phyloP scores from a whole-genome alignment of 345 rosid species.

The Hypericum perforatum region DNA sequence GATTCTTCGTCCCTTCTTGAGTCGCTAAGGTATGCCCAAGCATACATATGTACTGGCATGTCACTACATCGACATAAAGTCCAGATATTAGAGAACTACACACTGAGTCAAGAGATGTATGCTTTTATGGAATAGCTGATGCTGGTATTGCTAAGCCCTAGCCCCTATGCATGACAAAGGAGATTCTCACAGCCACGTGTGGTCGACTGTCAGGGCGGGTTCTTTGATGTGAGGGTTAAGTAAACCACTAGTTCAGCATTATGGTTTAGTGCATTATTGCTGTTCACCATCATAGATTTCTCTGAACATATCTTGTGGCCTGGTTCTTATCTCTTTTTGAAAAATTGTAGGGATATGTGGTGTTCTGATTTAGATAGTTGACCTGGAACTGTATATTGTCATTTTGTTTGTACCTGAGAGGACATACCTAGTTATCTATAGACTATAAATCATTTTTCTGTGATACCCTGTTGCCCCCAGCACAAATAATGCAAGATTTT shows the following conservation, averaged over 20 bases:
- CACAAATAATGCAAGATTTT: too few relatives aligned
- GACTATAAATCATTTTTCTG: too few relatives aligned
- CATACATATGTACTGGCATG: too few relatives aligned
- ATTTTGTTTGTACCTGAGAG: too few relatives aligned
- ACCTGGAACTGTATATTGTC: too few relatives aligned
- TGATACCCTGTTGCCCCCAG: too few relatives aligned
- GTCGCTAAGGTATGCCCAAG: too few relatives aligned
- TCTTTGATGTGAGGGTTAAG: slow-evolving; percentile 16
- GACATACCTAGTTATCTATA: too few relatives aligned
- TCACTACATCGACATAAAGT: background rate
- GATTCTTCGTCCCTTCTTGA: too few relatives aligned
- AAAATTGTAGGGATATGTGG: background rate
- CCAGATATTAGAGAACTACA: slow-evolving; percentile 4
- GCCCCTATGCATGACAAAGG: slow-evolving; percentile 12
- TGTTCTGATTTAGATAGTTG: too few relatives aligned
- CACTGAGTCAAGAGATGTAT: slow-evolving; percentile 6
- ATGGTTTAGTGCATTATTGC: slow-evolving; percentile 6
- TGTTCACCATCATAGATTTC: background rate
- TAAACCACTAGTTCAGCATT: slow-evolving; percentile 7
- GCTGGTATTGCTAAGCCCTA: slow-evolving; percentile 20
- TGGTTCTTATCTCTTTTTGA: background rate
- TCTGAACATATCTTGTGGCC: background rate
- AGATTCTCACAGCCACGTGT: slow-evolving; percentile 18
- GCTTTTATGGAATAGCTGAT: slow-evolving; percentile 12
- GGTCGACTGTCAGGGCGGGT: slow-evolving; percentile 14